Conservation (phyloP, 805 yeast genomes). For the Barnettozyma populi region DNA sequence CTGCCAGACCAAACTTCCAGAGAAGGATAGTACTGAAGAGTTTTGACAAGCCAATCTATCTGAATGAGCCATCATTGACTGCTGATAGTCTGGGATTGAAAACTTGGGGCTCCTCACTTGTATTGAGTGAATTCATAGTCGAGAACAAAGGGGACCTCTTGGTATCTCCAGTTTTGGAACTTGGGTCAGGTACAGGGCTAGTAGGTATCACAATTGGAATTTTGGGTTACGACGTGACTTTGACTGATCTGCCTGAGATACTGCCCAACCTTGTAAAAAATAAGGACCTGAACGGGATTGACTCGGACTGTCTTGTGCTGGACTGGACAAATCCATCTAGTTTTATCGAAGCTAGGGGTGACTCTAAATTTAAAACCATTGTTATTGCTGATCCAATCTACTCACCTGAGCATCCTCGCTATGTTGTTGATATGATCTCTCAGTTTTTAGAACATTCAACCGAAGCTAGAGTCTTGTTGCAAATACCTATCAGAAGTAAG, state of each 20-base stretch:
- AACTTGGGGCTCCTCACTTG: conserved; percentile 92
- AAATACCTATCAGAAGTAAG: conserved; percentile 67
- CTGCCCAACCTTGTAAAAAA: conserved; percentile 62
- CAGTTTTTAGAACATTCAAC: conserved; percentile 34
- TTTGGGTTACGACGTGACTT: conserved; percentile 36
- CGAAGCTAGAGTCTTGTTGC: conserved; percentile 51
- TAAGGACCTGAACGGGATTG: conserved; percentile 43
- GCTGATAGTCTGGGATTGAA: conserved; percentile 85
- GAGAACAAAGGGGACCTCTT: conserved; percentile 25
- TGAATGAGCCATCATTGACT: conserved; percentile 82
- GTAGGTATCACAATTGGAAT: conserved; percentile 67
- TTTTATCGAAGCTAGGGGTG: conserved; percentile 29
- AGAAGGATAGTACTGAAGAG: conserved; percentile 50
- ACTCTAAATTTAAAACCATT: conserved; percentile 46
- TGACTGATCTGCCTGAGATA: conserved; percentile 82
- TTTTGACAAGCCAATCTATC: conserved; percentile 24
- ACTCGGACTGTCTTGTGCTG: conserved; percentile 42
- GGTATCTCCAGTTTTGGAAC: conserved; percentile 44
- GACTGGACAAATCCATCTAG: conserved; percentile 73
- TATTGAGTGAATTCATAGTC: conserved; percentile 53
- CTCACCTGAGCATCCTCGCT: conserved; percentile 71
- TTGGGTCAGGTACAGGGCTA: conserved; percentile 96
- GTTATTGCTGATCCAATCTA: conserved; percentile 87
- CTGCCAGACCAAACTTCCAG: conserved; percentile 69
- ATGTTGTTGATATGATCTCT: conserved; percentile 58